Percentiles rank a stretch among this genome's conserved stretches.
phyloP scores from a whole-genome alignment of 495 filamentous ascomycete species.

The Pseudoneurospora amorphoporcata region DNA sequence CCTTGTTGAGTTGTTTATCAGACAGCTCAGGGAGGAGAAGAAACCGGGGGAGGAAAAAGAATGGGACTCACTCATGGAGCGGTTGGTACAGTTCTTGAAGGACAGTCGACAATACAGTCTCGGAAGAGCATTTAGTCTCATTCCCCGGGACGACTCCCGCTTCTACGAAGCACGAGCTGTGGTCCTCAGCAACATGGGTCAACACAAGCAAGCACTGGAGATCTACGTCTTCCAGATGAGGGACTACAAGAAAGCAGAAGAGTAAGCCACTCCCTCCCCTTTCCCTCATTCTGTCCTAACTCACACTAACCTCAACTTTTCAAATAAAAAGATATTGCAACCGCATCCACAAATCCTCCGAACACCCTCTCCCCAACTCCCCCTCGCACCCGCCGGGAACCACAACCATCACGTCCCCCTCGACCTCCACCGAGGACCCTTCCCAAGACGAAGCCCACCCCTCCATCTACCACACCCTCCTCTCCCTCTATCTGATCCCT shows the following conservation, averaged over 20 bases:
- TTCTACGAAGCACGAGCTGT: constrained; percentile 90
- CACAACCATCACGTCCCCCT: constrained; percentile 4
- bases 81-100: constrained; percentile 64
- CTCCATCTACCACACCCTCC: constrained; percentile 81
- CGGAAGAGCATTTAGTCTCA: constrained; percentile 58
- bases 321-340: constrained; percentile 66
- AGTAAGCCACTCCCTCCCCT: constrained; percentile 41
- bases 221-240: constrained; percentile 94
- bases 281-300: not conserved
- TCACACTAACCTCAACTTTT: not conserved
- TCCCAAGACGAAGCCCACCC: constrained; percentile 41
- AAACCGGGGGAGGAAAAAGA: constrained; percentile 26
- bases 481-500: constrained; percentile 83
- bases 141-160: constrained; percentile 71
- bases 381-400: constrained; percentile 7
- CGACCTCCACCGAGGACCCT: constrained; percentile 34
- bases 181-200: constrained; percentile 89
- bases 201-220: constrained; percentile 85
- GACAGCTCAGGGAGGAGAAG: constrained; percentile 43
- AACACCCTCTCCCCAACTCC: constrained; percentile 30
- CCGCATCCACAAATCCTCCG: constrained; percentile 52
- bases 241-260: constrained; percentile 83
- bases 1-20: constrained; percentile 66
- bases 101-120: constrained; percentile 72
- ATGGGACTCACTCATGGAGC: constrained; percentile 47